These are phyloP conservation scores for Penicillium samsonianum DNA, from an alignment of 495 filamentous ascomycete species.

Conservation along the genomic window DNA sequence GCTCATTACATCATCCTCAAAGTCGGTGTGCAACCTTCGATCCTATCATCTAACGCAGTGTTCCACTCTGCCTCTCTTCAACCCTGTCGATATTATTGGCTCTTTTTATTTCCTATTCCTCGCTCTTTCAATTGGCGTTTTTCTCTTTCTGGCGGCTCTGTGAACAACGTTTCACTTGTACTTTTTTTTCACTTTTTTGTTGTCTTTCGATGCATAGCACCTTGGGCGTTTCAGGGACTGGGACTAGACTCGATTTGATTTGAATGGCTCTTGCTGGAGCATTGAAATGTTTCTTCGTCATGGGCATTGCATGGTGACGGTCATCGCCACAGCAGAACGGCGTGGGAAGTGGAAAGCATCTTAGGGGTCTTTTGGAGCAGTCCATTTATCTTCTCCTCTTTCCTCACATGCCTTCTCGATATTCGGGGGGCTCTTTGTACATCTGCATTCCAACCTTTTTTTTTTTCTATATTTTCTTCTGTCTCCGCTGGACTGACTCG, in stretches of 20 bases:
- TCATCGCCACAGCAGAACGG: conserved; percentile 29
- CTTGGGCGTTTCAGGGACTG: conserved; percentile 38
- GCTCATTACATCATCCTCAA: conserved; percentile 15
- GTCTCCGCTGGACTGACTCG: conserved; percentile 2
- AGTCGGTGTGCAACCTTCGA: conserved; percentile 11
- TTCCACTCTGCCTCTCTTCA: conserved; percentile 13
- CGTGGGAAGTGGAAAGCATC: conserved; percentile 33
- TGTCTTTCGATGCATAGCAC: conserved; percentile 37
- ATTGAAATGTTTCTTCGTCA: conserved; percentile 36
- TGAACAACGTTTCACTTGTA: conserved; percentile 26
- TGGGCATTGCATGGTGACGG: conserved; percentile 34
- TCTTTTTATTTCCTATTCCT: conserved; percentile 9
- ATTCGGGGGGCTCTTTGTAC: conserved; percentile 18
- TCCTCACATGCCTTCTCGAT: conserved; percentile 9
- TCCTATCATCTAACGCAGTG: conserved; percentile 3
- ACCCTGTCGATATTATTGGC: conserved; percentile 19
- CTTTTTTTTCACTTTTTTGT: conserved; percentile 23
- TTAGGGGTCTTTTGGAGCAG: conserved; percentile 28
- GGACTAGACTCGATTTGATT: conserved; percentile 40
- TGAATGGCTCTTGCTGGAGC: conserved; percentile 34
- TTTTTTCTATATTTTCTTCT: background rate
- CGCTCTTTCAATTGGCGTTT: conserved; percentile 22
- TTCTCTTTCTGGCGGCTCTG: conserved; percentile 20
- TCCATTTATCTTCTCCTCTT: conserved; percentile 25
- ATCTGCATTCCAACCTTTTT: conserved; percentile 14